These are phyloP conservation scores for Cubamyces lactineus DNA, from an alignment of 768 basidiomycete species.

Conservation along the genomic window DNA sequence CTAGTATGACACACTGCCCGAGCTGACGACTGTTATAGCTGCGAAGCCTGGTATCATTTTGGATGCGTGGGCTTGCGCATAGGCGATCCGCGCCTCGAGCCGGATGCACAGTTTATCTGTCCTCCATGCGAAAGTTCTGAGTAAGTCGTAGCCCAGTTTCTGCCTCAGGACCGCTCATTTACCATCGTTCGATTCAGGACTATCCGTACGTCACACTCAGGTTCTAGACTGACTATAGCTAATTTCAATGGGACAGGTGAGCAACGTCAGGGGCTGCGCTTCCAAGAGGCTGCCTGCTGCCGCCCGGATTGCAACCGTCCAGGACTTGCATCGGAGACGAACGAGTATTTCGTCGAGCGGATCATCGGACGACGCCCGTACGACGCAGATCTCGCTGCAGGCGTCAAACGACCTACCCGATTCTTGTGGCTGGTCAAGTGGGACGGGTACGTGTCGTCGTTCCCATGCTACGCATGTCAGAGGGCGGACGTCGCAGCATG, in stretches of 20 bases:
- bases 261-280: conserved; percentile 9
- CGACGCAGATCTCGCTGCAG: conserved; percentile 3
- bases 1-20: background rate
- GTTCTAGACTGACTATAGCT: too few relatives aligned
- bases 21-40: conserved; percentile 12
- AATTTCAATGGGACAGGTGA: background rate
- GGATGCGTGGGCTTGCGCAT: conserved; percentile 26
- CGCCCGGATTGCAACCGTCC: conserved; percentile 26
- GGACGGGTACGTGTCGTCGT: conserved; percentile 23
- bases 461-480: background rate
- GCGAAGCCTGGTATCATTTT: conserved; percentile 31
- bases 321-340: conserved; percentile 17
- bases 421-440: conserved; percentile 31
- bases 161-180: background rate
- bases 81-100: conserved; percentile 25
- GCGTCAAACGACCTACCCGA: background rate
- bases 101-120: conserved; percentile 23
- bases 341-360: conserved; percentile 30
- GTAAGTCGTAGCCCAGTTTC: conserved; percentile 12
- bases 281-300: conserved; percentile 16
- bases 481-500: background rate
- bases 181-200: background rate
- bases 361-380: conserved; percentile 29
- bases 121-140: conserved; percentile 28
- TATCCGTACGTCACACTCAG: conserved; percentile 1